Evolutionary conservation across 129 eudicot genomes (phyloP).

Genomic region (Artemisia argyi): DNA sequence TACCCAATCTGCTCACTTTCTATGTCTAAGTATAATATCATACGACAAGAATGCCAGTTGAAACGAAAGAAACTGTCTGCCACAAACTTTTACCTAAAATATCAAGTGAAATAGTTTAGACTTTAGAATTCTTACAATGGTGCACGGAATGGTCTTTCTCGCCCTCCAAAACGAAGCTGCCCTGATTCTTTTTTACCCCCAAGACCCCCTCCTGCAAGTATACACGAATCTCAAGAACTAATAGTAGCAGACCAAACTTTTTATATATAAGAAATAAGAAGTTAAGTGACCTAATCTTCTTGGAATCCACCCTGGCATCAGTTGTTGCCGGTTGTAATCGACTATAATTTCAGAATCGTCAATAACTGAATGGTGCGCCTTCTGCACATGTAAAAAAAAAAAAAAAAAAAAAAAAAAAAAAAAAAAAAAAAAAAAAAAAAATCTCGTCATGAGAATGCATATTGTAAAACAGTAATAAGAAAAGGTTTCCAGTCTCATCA

Average conservation of each 20-base stretch:
- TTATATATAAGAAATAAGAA: constrained; percentile 1
- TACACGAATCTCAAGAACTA: constrained; percentile 1
- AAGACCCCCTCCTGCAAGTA: constrained; percentile 84
- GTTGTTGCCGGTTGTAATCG: constrained; percentile 84
- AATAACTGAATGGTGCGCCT: constrained; percentile 79
- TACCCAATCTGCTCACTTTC: too few species aligned
- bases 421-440: background rate
- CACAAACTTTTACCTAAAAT: too few species aligned
- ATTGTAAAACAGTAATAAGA: constrained; percentile 2
- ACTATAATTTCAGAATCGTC: constrained; percentile 91
- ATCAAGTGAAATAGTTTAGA: too few species aligned
- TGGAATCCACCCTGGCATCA: constrained; percentile 99
- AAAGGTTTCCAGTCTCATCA: background rate
- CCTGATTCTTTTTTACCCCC: constrained; percentile 99
- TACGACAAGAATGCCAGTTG: too few species aligned
- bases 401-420: background rate
- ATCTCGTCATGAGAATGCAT: background rate
- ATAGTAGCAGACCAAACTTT: background rate
- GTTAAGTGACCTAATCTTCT: constrained; percentile 85
- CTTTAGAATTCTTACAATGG: constrained; percentile 64
- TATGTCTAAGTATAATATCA: too few species aligned
- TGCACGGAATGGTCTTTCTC: constrained; percentile 98
- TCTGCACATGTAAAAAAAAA: constrained; percentile 37
- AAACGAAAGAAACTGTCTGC: too few species aligned
- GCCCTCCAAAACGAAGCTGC: constrained; percentile 98